These are phyloP conservation scores for Backusella macrospora DNA, from an alignment of 192 early-diverging fungal species.

Conservation along the genomic window DNA sequence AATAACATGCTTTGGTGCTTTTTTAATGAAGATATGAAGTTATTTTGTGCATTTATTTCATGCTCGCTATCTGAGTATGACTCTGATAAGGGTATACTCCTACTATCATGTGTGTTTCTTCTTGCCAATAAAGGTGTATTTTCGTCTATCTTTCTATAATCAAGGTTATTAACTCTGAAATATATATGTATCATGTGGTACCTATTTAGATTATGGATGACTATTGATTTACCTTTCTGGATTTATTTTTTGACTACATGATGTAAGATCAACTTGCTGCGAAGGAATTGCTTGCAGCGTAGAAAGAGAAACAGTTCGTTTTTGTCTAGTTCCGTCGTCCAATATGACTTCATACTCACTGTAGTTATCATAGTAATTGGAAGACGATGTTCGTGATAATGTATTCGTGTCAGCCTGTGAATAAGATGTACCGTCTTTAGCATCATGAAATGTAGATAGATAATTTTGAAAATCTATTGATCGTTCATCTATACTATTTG, in stretches of 20 bases:
- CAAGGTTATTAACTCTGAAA: background rate
- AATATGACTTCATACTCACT: conserved; percentile 7
- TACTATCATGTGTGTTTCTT: background rate
- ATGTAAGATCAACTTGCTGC: background rate
- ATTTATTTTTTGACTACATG: background rate
- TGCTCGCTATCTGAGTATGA: background rate
- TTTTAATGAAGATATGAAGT: background rate
- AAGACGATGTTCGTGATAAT: background rate
- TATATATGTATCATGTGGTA: background rate
- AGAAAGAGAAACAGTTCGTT: conserved; percentile 37
- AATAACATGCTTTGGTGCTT: background rate
- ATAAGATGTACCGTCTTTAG: background rate
- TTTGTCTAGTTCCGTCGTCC: conserved; percentile 33
- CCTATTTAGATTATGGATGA: background rate
- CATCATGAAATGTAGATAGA: background rate
- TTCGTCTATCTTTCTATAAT: background rate
- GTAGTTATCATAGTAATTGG: background rate
- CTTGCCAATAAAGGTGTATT: conserved; percentile 2
- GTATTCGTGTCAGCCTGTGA: background rate
- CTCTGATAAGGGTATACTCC: background rate
- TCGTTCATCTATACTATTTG: background rate
- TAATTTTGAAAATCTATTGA: conserved; percentile 4
- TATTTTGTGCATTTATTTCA: background rate
- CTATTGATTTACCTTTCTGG: background rate
- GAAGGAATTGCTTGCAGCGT: conserved; percentile 20